These are phyloP conservation scores for Cenchrus fungigraminus DNA, from an alignment of 176 grass and related monocot genomes.

Conservation along the genomic window DNA sequence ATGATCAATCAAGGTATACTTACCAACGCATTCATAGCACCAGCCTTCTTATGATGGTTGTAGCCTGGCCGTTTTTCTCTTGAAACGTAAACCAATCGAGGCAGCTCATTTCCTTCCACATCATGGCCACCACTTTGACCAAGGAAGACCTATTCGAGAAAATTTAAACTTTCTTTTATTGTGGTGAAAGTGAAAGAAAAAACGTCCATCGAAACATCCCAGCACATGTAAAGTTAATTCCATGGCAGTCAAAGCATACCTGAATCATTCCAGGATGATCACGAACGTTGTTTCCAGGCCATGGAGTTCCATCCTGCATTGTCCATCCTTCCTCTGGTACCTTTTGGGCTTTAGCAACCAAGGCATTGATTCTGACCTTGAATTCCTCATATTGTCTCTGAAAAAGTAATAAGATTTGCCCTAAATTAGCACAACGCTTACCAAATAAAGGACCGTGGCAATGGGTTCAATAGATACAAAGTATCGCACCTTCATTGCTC, in stretches of 20 bases:
- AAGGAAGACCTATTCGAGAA: slow-evolving; percentile 73
- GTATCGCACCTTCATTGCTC: slow-evolving; percentile 83
- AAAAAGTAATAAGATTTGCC: slow-evolving; percentile 9
- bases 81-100: slow-evolving; percentile 91
- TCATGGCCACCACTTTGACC: slow-evolving; percentile 94
- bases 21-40: slow-evolving; percentile 95
- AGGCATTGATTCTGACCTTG: slow-evolving; percentile 89
- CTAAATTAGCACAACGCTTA: slow-evolving; percentile 19
- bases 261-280: slow-evolving; percentile 99
- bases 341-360: slow-evolving; percentile 92
- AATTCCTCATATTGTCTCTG: slow-evolving; percentile 96
- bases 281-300: slow-evolving; percentile 93
- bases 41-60: slow-evolving; percentile 93
- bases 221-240: slow-evolving; percentile 1
- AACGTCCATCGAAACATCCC: not conserved
- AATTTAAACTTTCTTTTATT: slow-evolving; percentile 4
- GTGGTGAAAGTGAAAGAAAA: slow-evolving; percentile 7
- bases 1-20: slow-evolving; percentile 21
- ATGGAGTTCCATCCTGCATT: slow-evolving; percentile 91
- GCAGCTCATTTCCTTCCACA: slow-evolving; percentile 85
- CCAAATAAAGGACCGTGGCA: slow-evolving; percentile 17
- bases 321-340: slow-evolving; percentile 97
- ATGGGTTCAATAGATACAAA: slow-evolving; percentile 28
- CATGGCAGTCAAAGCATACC: slow-evolving; percentile 37
- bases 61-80: slow-evolving; percentile 95